These are phyloP conservation scores for Alternaria arborescens DNA, from an alignment of 2,329 filamentous ascomycete species.

Conservation along the genomic window DNA sequence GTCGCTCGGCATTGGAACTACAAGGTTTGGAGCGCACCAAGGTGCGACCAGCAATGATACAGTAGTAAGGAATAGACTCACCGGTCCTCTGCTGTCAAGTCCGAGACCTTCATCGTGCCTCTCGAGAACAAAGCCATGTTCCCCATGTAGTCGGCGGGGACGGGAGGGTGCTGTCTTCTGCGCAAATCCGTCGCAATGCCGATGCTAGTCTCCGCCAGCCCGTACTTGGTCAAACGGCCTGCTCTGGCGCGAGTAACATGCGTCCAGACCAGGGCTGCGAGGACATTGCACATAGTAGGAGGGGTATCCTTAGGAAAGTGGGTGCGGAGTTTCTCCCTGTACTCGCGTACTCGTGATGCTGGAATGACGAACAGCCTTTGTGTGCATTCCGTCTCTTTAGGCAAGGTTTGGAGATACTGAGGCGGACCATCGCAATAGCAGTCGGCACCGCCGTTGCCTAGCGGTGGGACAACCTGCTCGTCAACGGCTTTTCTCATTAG, in stretches of 20 bases:
- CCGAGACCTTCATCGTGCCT: constrained; percentile 36
- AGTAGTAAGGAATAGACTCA: constrained; percentile 29
- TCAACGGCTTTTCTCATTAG: constrained; percentile 34
- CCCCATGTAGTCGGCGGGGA: constrained; percentile 40
- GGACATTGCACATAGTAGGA: constrained; percentile 43
- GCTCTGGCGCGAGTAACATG: constrained; percentile 46
- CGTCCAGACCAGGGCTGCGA: constrained; percentile 48
- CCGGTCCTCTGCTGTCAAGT: constrained; percentile 38
- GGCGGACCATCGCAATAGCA: constrained; percentile 40
- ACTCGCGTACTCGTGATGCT: constrained; percentile 36
- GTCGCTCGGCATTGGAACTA: constrained; percentile 12
- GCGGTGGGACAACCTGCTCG: constrained; percentile 20
- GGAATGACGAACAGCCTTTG: constrained; percentile 42
- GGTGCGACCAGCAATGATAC: constrained; percentile 8
- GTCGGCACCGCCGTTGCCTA: constrained; percentile 26
- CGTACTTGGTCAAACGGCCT: constrained; percentile 25
- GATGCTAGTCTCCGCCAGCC: constrained; percentile 34
- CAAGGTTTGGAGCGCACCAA: constrained; percentile 11
- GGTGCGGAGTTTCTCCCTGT: constrained; percentile 34
- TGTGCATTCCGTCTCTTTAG: constrained; percentile 35
- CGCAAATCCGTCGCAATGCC: constrained; percentile 45
- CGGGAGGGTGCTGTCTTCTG: constrained; percentile 35
- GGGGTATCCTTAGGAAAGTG: constrained; percentile 28
- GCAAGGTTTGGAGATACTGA: constrained; percentile 38
- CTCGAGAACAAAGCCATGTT: constrained; percentile 46